Conservation (phyloP, 176 grass and related monocot genomes). For the Triticum monococcum region DNA sequence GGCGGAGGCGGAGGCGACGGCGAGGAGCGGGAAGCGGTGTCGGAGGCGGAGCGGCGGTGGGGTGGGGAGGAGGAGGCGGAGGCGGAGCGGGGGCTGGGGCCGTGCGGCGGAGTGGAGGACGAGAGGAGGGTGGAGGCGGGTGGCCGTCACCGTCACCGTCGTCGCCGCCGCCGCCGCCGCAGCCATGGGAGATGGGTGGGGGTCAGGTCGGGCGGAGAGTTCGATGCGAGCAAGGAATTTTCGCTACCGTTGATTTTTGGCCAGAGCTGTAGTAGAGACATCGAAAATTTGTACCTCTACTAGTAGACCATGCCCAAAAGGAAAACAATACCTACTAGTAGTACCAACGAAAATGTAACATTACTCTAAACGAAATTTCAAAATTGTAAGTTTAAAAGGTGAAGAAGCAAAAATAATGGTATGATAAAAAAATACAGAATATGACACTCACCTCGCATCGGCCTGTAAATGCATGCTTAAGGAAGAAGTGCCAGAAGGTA, state of each 20-base stretch:
- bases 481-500: background rate
- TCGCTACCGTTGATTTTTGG: background rate
- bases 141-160: slow-evolving; percentile 3
- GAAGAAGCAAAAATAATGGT: too few species aligned
- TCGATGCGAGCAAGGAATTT: slow-evolving; percentile 26
- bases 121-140: slow-evolving; percentile 24
- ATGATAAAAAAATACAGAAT: too few species aligned
- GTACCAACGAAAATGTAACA: too few species aligned
- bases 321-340: too few species aligned
- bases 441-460: too few species aligned
- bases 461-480: background rate
- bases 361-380: too few species aligned
- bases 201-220: slow-evolving; percentile 35
- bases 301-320: too few species aligned
- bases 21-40: slow-evolving; percentile 40
- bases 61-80: slow-evolving; percentile 38
- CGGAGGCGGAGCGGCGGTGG: slow-evolving; percentile 36
- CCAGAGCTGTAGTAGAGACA: background rate
- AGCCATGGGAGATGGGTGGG: slow-evolving; percentile 36
- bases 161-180: slow-evolving; percentile 16
- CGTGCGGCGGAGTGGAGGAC: background rate
- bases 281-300: background rate
- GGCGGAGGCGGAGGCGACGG: background rate
- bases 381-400: too few species aligned
- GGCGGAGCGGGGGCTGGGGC: slow-evolving; percentile 9